phyloP scores from a whole-genome alignment of 179 eudicot species.

The Vitellaria paradoxa region DNA sequence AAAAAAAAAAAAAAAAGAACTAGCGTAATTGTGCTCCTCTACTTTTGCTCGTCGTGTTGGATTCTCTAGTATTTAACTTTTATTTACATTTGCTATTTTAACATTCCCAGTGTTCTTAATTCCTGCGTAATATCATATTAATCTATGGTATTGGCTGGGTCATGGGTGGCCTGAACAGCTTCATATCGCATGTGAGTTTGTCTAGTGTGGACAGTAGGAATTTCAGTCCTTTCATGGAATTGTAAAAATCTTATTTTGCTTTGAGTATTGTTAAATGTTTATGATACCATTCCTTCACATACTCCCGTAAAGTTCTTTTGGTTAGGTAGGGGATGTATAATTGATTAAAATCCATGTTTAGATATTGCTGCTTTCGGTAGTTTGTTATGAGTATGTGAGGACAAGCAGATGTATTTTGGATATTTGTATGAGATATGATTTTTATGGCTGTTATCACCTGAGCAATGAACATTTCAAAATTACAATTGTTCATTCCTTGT shows the following conservation, averaged over 20 bases:
- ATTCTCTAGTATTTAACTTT: neutral
- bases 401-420: neutral
- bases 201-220: neutral
- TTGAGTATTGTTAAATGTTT: neutral
- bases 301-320: neutral
- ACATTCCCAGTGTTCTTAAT: neutral
- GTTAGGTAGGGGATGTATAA: neutral
- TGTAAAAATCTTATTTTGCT: neutral
- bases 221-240: neutral
- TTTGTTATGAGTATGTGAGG: neutral
- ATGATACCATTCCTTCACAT: neutral
- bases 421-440: conserved; percentile 1
- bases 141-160: neutral
- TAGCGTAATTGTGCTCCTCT: neutral
- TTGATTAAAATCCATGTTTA: neutral
- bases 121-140: neutral
- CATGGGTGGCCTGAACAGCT: neutral
- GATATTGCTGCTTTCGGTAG: neutral
- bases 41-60: neutral
- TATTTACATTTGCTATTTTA: neutral
- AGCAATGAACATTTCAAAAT: neutral
- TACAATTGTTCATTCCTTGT: neutral
- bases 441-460: neutral
- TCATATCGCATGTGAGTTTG: neutral
- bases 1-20: too few relatives aligned